Conservation (phyloP, 75 land plant species). For the Selaginella tamariscina region DNA sequence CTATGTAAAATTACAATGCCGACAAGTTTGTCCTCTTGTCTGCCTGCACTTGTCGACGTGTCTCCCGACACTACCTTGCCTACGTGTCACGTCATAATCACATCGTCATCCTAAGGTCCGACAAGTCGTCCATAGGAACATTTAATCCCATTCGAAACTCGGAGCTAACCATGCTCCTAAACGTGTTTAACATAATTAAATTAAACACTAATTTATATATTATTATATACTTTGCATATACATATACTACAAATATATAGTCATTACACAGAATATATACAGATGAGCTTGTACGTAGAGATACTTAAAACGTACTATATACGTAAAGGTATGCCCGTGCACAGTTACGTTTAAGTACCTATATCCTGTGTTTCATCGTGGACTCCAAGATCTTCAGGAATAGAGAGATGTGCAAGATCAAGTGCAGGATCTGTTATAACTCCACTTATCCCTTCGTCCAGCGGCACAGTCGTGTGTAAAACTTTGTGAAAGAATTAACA, state of each 20-base stretch:
- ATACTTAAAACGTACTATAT: too few relatives aligned
- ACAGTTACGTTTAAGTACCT: too few relatives aligned
- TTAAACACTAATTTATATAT: too few relatives aligned
- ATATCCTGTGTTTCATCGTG: background rate
- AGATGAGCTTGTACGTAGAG: too few relatives aligned
- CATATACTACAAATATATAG: too few relatives aligned
- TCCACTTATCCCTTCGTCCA: background rate
- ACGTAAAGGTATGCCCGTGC: too few relatives aligned
- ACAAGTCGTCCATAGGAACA: constrained; percentile 81
- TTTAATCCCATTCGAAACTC: constrained; percentile 56
- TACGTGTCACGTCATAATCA: constrained; percentile 24
- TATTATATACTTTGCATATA: too few relatives aligned
- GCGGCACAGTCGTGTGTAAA: background rate
- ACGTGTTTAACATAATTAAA: background rate
- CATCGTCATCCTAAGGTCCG: constrained; percentile 59
- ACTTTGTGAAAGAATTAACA: too few relatives aligned
- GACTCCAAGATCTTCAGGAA: background rate
- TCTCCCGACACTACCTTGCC: background rate
- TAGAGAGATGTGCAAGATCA: background rate
- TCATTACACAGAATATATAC: too few relatives aligned
- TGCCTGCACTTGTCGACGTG: background rate
- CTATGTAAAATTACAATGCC: background rate
- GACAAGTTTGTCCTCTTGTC: background rate
- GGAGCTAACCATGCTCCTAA: constrained; percentile 57
- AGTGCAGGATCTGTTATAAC: background rate